Evolutionary conservation across 176 grass and related monocot genomes (phyloP), one percentile per base, ranked within the genome.

Genomic region (Areca catechu): DNA sequence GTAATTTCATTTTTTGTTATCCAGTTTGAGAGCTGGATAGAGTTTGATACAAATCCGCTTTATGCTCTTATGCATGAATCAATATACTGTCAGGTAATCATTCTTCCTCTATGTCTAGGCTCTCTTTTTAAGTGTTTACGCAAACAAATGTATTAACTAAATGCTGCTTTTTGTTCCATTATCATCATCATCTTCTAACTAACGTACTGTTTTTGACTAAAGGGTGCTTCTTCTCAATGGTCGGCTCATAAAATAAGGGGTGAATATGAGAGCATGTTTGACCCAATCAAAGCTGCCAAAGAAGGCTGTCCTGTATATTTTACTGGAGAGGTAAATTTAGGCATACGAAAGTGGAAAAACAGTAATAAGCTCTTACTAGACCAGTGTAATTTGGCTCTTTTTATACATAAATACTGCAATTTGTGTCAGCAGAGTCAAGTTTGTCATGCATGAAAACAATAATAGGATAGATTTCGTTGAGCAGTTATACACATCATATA

Each of bases 171-270:
- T 50, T 29, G 19, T 21, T 50, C 19, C 22, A 5, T 49, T 3
- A n/a, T 67, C 22, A 3, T 28, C 22, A 3, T 49, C 14, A n/a
- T 67, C 22, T 3, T 14, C n/a, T 43, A 43, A 43, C 34, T 43
- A 3, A 43, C 14, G 1, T 73, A 53, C 62, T 68, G 4, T 69
- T 57, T 56, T 56, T 82, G 73, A 18, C 50, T 57, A 7, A 63
- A 91, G 92, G 86, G 86, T 25, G 61, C 83, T 79, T 66, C 92
- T 29, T 91, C 86, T 77, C 80, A 77, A 68, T 97, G 92, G 92
- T 91, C 92, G 16, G 92, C 86, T 57, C 58, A 91, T 19, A 97
- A 73, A 75, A 73, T 97, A 57, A 54, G 54, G 16, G 47, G 30
- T 53, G 82, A 87, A 78, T 25, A 54, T 77, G 77, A 60, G 56